Evolutionary conservation across 2,329 filamentous ascomycete species (phyloP).

Genomic region (Alternaria incomplexa): DNA sequence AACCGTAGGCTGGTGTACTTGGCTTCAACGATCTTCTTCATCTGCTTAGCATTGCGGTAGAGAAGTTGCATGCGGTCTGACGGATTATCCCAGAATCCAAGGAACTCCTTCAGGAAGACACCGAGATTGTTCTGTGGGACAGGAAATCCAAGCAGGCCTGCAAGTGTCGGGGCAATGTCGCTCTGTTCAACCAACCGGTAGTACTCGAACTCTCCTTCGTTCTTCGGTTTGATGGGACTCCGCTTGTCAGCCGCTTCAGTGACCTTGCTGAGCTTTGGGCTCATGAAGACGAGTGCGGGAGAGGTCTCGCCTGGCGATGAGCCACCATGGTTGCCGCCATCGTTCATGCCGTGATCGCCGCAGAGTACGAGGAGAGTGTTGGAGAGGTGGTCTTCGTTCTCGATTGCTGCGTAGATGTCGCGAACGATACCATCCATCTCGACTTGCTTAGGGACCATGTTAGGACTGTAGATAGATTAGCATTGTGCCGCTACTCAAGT

Average conservation of each 20-base stretch:
- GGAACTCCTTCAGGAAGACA: slow-evolving; percentile 79
- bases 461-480: slow-evolving; percentile 61
- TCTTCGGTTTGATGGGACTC: slow-evolving; percentile 63
- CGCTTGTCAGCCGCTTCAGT: slow-evolving; percentile 40
- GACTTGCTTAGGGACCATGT: slow-evolving; percentile 90
- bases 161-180: slow-evolving; percentile 88
- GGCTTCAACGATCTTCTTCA: slow-evolving; percentile 76
- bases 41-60: slow-evolving; percentile 79
- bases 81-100: slow-evolving; percentile 73
- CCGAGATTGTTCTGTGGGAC: slow-evolving; percentile 90
- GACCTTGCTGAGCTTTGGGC: slow-evolving; percentile 75
- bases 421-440: slow-evolving; percentile 91
- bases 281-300: slow-evolving; percentile 87
- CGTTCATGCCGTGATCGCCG: slow-evolving; percentile 99
- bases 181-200: slow-evolving; percentile 90
- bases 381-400: slow-evolving; percentile 70
- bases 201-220: slow-evolving; percentile 73
- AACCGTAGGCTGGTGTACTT: slow-evolving; percentile 68
- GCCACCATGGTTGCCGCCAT: slow-evolving; percentile 94
- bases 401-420: slow-evolving; percentile 77
- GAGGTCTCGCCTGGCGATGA: slow-evolving; percentile 95
- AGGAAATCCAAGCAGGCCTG: slow-evolving; percentile 84
- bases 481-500: background rate
- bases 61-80: slow-evolving; percentile 71
- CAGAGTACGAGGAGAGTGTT: slow-evolving; percentile 84